Conservation (phyloP, 208 protist species). For the Trypanosomatidae sp. region DNA sequence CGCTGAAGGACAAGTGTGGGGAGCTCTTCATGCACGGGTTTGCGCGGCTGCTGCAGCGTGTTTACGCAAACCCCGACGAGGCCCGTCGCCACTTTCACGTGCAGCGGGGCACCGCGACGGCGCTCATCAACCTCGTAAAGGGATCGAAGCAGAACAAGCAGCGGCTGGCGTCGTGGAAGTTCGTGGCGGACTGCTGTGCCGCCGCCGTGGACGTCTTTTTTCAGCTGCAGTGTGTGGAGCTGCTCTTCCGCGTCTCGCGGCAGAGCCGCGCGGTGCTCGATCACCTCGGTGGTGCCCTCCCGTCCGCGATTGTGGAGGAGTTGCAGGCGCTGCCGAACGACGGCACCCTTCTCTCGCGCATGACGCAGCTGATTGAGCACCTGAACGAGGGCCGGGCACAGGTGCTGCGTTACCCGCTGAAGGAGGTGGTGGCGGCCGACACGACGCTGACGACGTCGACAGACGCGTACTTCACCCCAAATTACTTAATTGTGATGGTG, state of each 20-base stretch:
- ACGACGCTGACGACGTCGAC: conserved; percentile 61
- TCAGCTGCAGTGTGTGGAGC: conserved; percentile 89
- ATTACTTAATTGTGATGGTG: conserved; percentile 84
- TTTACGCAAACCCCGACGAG: conserved; percentile 57
- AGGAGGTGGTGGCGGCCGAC: conserved; percentile 62
- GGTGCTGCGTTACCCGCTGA: conserved; percentile 67
- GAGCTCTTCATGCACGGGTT: conserved; percentile 73
- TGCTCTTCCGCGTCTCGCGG: conserved; percentile 85
- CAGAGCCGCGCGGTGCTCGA: conserved; percentile 60
- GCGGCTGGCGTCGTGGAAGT: conserved; percentile 69
- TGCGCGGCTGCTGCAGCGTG: conserved; percentile 48
- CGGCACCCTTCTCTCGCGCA: conserved; percentile 60
- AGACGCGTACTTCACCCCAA: conserved; percentile 75
- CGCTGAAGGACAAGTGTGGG: conserved; percentile 78
- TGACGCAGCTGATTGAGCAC: conserved; percentile 68
- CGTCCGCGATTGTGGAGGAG: conserved; percentile 34
- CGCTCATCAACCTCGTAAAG: conserved; percentile 90
- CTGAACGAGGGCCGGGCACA: conserved; percentile 64
- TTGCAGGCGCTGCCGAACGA: conserved; percentile 73
- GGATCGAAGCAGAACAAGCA: conserved; percentile 86
- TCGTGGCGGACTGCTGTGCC: conserved; percentile 66
- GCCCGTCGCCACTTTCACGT: conserved; percentile 54
- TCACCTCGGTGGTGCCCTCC: conserved; percentile 38
- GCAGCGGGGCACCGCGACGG: conserved; percentile 72
- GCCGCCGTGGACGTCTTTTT: conserved; percentile 86